Percentiles rank a stretch among this genome's conserved stretches.
These are phyloP conservation scores for Macroventuria anomochaeta DNA, from an alignment of 2,329 filamentous ascomycete species.

Conservation along the genomic window DNA sequence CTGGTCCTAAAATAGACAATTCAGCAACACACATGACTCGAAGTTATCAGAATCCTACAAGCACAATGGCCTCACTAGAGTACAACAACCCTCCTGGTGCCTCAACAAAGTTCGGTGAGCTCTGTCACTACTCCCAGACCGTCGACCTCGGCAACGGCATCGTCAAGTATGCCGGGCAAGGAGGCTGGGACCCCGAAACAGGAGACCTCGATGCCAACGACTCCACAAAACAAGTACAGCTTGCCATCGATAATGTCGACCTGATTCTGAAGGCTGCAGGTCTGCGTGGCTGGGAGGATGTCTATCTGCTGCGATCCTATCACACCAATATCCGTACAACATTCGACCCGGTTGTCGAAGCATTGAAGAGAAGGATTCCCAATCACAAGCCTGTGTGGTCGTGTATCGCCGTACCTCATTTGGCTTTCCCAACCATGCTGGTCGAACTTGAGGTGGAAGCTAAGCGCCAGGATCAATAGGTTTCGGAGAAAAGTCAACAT, in stretches of 20 bases:
- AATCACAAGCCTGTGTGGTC: slow-evolving; percentile 2
- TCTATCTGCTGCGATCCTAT: slow-evolving; percentile 1
- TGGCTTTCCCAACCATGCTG: neutral
- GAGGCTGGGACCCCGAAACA: neutral
- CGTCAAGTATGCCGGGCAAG: slow-evolving; percentile 4
- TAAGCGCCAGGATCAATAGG: neutral
- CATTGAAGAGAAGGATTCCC: neutral
- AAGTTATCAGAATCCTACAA: too few relatives aligned
- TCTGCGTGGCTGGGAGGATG: slow-evolving; percentile 7
- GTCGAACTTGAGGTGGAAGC: slow-evolving; percentile 9
- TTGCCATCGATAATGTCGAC: slow-evolving; percentile 7
- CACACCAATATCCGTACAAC: neutral
- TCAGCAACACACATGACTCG: too few relatives aligned
- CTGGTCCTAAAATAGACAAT: too few relatives aligned
- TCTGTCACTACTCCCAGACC: neutral
- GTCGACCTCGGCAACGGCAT: slow-evolving; percentile 2
- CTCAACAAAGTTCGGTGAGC: neutral
- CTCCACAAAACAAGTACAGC: neutral
- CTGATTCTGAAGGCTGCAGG: neutral
- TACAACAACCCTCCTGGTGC: slow-evolving; percentile 6
- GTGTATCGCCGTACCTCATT: neutral
- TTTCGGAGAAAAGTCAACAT: neutral
- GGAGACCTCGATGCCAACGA: neutral
- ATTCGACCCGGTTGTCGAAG: neutral
- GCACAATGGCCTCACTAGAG: neutral